Percentiles rank a stretch among this genome's conserved stretches.
Evolutionary conservation across 2,329 filamentous ascomycete genomes (phyloP).

Genomic region (Exophiala aquamarina): DNA sequence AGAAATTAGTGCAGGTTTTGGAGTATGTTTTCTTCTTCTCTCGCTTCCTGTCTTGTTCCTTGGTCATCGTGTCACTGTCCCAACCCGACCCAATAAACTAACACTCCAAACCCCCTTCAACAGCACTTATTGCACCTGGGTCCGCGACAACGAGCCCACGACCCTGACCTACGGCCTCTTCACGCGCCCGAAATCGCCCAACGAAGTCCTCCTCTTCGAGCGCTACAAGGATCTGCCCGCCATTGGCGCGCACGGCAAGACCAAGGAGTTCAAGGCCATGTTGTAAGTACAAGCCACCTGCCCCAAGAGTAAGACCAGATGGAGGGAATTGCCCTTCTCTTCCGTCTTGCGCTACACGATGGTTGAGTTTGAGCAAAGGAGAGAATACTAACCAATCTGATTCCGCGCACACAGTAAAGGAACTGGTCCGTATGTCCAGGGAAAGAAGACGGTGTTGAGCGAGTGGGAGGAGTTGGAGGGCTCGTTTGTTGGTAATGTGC

Average conservation of each 20-base stretch:
- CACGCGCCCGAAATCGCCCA: conserved; percentile 15
- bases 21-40: conserved; percentile 15
- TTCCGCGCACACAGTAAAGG: conserved; percentile 18
- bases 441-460: conserved; percentile 38
- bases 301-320: not conserved
- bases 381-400: not conserved
- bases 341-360: too few relatives aligned
- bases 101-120: not conserved
- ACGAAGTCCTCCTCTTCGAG: conserved; percentile 25
- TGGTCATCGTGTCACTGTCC: too few relatives aligned
- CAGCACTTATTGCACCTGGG: conserved; percentile 24
- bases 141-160: conserved; percentile 20
- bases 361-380: too few relatives aligned
- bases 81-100: too few relatives aligned
- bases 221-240: conserved; percentile 23
- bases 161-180: conserved; percentile 24
- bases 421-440: conserved; percentile 6
- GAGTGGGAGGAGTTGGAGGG: conserved; percentile 24
- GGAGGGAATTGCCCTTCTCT: not conserved
- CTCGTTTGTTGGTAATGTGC: conserved; percentile 20
- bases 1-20: conserved; percentile 21
- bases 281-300: conserved; percentile 17
- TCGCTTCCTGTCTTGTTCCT: not conserved
- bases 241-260: conserved; percentile 22
- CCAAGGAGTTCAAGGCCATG: conserved; percentile 26